Percentiles rank a stretch among this genome's conserved stretches.
Evolutionary conservation across 1,284 basidiomycete species (phyloP).

Genomic region (Neonothopanus nambi): DNA sequence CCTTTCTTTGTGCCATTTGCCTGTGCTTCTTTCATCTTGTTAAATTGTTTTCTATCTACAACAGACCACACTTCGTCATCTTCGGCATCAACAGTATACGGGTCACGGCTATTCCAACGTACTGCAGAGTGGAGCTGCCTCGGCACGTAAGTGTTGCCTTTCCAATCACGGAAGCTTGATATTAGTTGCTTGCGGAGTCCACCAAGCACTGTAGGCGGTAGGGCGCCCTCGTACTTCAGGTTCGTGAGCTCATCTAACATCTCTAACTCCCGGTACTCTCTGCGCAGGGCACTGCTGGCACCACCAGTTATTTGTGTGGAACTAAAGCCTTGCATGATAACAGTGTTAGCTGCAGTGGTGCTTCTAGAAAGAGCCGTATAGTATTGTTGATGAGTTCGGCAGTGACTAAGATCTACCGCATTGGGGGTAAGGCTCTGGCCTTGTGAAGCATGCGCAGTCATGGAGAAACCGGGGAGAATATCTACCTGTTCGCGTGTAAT

Average conservation of each 20-base stretch:
- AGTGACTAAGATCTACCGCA: conserved; percentile 32
- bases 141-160: conserved; percentile 20
- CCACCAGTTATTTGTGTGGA: no score
- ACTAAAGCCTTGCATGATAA: conserved; percentile 33
- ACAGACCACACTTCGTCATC: not conserved
- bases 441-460: conserved; percentile 42
- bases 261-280: conserved; percentile 33
- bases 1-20: no score
- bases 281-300: conserved; percentile 25
- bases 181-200: conserved; percentile 17
- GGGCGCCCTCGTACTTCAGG: conserved; percentile 21
- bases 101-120: conserved; percentile 15
- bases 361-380: conserved; percentile 39
- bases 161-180: conserved; percentile 17
- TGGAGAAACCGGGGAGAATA: conserved; percentile 39
- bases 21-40: no score
- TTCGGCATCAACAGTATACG: not conserved
- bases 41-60: not conserved
- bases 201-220: conserved; percentile 24
- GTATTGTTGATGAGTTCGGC: conserved; percentile 29
- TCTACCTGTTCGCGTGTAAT: conserved; percentile 33
- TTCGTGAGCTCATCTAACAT: conserved; percentile 34
- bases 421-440: conserved; percentile 36
- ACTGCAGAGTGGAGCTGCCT: conserved; percentile 19
- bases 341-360: conserved; percentile 28